These are phyloP conservation scores for Venturia aucupariae DNA, from an alignment of 2,329 filamentous ascomycete genomes.

Conservation along the genomic window DNA sequence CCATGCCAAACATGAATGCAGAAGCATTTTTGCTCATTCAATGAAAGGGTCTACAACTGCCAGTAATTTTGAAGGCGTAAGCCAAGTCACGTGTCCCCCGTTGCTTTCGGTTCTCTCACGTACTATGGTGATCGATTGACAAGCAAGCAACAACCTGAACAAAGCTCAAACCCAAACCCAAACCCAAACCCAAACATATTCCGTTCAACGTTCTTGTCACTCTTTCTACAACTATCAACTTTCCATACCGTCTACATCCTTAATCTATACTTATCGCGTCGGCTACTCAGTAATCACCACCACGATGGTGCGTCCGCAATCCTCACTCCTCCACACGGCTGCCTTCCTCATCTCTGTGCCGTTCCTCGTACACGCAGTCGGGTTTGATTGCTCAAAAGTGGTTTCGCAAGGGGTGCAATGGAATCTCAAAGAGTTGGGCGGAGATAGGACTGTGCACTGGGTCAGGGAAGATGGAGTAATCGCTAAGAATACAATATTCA, in stretches of 20 bases:
- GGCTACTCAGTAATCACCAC: background rate
- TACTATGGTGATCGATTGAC: background rate
- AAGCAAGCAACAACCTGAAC: background rate
- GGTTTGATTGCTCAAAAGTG: conserved; percentile 53
- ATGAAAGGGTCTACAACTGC: background rate
- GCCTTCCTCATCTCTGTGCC: conserved; percentile 1
- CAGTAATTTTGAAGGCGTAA: too few relatives aligned
- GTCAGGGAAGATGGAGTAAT: conserved; percentile 38
- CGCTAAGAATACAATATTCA: conserved; percentile 68
- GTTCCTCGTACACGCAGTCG: conserved; percentile 24
- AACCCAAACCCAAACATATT: background rate
- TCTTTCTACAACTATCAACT: background rate
- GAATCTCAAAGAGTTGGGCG: conserved; percentile 54
- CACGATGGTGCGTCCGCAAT: conserved; percentile 4
- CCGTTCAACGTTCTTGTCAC: background rate
- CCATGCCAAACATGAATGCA: background rate
- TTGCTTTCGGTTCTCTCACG: background rate
- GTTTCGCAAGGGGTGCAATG: conserved; percentile 51
- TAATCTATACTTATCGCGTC: background rate
- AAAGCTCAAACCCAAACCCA: background rate
- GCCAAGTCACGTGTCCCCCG: background rate
- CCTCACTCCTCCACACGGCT: background rate
- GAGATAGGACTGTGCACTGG: conserved; percentile 59
- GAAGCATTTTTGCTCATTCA: background rate
- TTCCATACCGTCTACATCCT: background rate